Percentiles rank a stretch among this genome's conserved stretches.
These are phyloP conservation scores for Camellia granthamiana DNA, from an alignment of 148 eudicot species.

Conservation along the genomic window DNA sequence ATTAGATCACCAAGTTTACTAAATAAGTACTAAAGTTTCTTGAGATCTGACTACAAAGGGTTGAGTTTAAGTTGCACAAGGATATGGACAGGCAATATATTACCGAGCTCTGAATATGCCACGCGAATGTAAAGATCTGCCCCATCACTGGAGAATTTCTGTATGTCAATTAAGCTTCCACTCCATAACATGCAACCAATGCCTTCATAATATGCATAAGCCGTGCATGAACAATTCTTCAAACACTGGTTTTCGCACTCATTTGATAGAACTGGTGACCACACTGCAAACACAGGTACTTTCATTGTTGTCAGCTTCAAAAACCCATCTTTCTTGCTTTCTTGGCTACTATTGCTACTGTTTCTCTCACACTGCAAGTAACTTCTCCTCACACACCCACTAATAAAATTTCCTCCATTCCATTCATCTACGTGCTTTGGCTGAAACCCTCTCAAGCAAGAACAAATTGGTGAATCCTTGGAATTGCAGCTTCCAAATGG, in stretches of 20 bases:
- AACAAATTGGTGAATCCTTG: slow-evolving; percentile 35
- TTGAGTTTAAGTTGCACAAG: not conserved
- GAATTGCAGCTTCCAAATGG: slow-evolving; percentile 52
- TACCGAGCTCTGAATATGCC: slow-evolving; percentile 35
- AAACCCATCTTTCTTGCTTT: slow-evolving; percentile 39
- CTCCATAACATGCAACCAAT: slow-evolving; percentile 52
- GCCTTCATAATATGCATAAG: slow-evolving; percentile 33
- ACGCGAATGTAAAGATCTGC: slow-evolving; percentile 38
- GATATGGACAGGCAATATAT: not conserved
- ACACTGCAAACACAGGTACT: slow-evolving; percentile 33
- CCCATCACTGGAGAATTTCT: slow-evolving; percentile 26
- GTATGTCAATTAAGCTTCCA: slow-evolving; percentile 33
- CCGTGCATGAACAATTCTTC: slow-evolving; percentile 39
- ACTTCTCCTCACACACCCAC: slow-evolving; percentile 47
- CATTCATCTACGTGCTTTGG: slow-evolving; percentile 42
- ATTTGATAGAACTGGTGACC: not conserved
- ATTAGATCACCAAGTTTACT: too few species aligned
- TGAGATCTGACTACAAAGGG: not conserved
- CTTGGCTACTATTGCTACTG: not conserved
- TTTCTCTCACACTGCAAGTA: slow-evolving; percentile 33
- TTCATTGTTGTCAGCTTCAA: slow-evolving; percentile 30
- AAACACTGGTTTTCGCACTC: slow-evolving; percentile 34
- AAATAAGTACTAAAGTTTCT: too few species aligned
- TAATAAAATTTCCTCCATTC: slow-evolving; percentile 41
- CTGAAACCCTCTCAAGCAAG: slow-evolving; percentile 49